Percentiles rank a stretch among this genome's conserved stretches.
Conservation (phyloP, 495 filamentous ascomycete species). For the Daldinia bambusicola region DNA sequence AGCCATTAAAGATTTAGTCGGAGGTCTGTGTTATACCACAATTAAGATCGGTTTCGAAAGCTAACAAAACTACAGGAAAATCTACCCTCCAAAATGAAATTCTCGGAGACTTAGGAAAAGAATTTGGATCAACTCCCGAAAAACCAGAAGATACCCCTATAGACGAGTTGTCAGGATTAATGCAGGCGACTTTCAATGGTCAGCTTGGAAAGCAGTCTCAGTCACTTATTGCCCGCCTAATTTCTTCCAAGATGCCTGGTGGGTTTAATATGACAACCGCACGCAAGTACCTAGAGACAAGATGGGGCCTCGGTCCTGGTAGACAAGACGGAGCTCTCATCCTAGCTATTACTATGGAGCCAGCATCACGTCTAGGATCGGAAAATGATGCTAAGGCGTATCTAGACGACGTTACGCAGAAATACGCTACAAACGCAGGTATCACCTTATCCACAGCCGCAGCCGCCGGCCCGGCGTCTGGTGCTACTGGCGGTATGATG, state of each 20-base stretch:
- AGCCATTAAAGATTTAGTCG: constrained; percentile 98
- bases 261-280: constrained; percentile 98
- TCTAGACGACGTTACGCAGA: constrained; percentile 84
- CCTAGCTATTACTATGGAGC: constrained; percentile 92
- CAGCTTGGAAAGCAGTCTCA: constrained; percentile 97
- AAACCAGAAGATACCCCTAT: constrained; percentile 98
- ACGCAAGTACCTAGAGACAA: constrained; percentile 91
- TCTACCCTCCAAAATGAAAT: constrained; percentile 98
- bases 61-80: constrained; percentile 70
- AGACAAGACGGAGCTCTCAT: constrained; percentile 92
- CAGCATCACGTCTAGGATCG: constrained; percentile 83
- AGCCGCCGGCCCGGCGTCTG: constrained; percentile 77
- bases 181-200: constrained; percentile 98
- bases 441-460: constrained; percentile 83
- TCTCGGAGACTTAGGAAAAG: constrained; percentile 93
- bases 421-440: constrained; percentile 87
- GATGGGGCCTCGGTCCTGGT: constrained; percentile 89
- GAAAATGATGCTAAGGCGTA: constrained; percentile 92
- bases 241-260: constrained; percentile 99
- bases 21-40: constrained; percentile 70
- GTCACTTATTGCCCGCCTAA: constrained; percentile 89
- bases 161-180: constrained; percentile 92
- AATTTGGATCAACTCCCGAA: constrained; percentile 97
- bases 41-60: neutral
- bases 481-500: constrained; percentile 86